Evolutionary conservation across 164 flowering plant species (phyloP), one percentile per base, ranked within the genome.

Genomic region (Platanus orientalis): DNA sequence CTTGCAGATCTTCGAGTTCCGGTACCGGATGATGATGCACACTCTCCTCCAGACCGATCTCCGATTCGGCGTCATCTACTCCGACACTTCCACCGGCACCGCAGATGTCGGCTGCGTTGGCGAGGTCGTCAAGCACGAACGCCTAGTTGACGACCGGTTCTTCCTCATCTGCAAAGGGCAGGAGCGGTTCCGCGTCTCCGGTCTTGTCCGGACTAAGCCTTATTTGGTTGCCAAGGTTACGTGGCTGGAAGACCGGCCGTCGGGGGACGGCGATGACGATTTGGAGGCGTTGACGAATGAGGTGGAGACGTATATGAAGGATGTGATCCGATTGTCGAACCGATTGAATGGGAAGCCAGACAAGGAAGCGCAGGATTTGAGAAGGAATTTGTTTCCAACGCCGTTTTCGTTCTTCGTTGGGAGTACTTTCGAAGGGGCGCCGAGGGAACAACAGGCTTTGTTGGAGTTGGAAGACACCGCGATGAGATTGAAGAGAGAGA

Each of bases 11-110:
- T 93, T 90, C 75, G 98, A 93, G 73, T 89, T 85, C 74, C 89
- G 97, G 2, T 93, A 89, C 81, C 88, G 98, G 25, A 90, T 93
- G 53, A 88, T 93, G 97, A 90, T 93, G 98, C 97, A 93, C 73
- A 89, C 98, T 0, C 89, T 93, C 61, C 88, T 93, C 52, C 89
- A 87, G 19, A 84, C 97, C 53, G 98, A 93, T 73, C 92, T 93
- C 61, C 94, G 98, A 0, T 93, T 93, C 75, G 98, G 98, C 25
- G 90, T 90, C 54, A 73, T 89, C 68, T 93, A 81, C 85, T 56
- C 92, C 68, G 97, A 90, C 73, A 54, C 90, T 58, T 62, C 78
- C 34, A 68, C 92, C 59, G 94, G 96, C 29, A 76, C 87, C 36
- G 78, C 96, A 68, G 88, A 82, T 16, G 92, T 93, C 23, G 98